A percentile compares a stretch with the other conserved stretches of the same genome.
These are phyloP conservation scores for Vigna angularis DNA, from an alignment of 306 rosid genomes.

Conservation along the genomic window DNA sequence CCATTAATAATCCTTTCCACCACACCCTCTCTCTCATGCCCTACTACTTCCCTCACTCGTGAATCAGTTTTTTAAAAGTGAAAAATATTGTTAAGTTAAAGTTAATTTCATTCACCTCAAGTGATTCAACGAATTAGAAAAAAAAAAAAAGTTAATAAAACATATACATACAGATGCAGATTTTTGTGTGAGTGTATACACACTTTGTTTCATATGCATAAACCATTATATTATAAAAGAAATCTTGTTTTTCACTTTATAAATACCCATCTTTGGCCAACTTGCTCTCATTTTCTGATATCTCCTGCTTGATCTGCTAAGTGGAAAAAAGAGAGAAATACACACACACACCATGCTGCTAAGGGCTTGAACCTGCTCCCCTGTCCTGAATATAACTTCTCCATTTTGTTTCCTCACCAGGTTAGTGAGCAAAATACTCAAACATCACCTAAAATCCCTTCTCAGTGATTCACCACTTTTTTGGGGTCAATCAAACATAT, in stretches of 20 bases:
- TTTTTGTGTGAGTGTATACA: background rate
- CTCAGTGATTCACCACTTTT: constrained; percentile 53
- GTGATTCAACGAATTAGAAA: background rate
- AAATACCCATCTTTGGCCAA: constrained; percentile 57
- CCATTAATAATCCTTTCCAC: constrained; percentile 59
- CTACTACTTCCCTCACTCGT: constrained; percentile 39
- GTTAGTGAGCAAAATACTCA: constrained; percentile 62
- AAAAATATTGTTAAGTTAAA: constrained; percentile 3
- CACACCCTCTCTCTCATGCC: constrained; percentile 45
- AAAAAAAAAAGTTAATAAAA: background rate
- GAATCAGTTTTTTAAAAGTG: background rate
- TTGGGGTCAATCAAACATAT: constrained; percentile 40
- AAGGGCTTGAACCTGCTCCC: constrained; percentile 53
- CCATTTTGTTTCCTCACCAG: constrained; percentile 50
- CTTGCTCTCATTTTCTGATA: constrained; percentile 62
- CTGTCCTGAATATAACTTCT: constrained; percentile 40
- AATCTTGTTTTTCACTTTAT: constrained; percentile 62
- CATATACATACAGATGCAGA: background rate
- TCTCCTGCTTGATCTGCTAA: constrained; percentile 48
- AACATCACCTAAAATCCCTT: constrained; percentile 48
- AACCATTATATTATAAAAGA: constrained; percentile 15
- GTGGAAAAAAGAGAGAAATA: constrained; percentile 30
- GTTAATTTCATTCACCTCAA: background rate
- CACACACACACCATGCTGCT: background rate
- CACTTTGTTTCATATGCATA: constrained; percentile 45